These are phyloP conservation scores for Penicillium sp. DNA, from an alignment of 2,329 filamentous ascomycete genomes.

Conservation along the genomic window DNA sequence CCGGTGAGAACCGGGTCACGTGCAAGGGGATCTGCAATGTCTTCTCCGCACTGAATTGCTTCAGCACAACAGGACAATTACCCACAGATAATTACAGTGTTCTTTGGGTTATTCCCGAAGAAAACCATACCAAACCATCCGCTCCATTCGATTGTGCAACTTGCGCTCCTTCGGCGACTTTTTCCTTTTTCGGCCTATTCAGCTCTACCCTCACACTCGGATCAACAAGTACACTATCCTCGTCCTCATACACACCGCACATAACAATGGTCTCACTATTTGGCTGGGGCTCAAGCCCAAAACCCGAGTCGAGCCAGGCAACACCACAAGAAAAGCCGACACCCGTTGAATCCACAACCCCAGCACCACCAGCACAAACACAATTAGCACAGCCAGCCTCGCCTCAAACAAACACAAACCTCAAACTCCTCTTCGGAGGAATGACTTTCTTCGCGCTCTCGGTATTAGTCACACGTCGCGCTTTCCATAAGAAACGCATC, in stretches of 20 bases:
- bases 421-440: slow-evolving; percentile 67
- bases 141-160: neutral
- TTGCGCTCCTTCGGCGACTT: neutral
- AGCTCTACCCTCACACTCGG: neutral
- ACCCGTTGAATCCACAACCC: slow-evolving; percentile 3
- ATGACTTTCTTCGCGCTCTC: slow-evolving; percentile 73
- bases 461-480: slow-evolving; percentile 67
- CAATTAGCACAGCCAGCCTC: slow-evolving; percentile 12
- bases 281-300: slow-evolving; percentile 24
- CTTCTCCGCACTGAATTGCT: slow-evolving; percentile 8
- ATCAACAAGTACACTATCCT: neutral
- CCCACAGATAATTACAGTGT: neutral
- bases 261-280: slow-evolving; percentile 28
- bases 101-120: neutral
- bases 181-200: neutral
- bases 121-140: neutral
- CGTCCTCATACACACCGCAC: neutral
- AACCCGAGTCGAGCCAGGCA: slow-evolving; percentile 6
- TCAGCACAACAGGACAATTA: neutral
- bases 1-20: neutral
- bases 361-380: slow-evolving; percentile 9
- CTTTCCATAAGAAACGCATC: slow-evolving; percentile 62
- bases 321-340: slow-evolving; percentile 6
- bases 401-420: slow-evolving; percentile 26
- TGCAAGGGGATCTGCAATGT: neutral